Evolutionary conservation across 2,329 filamentous ascomycete genomes (phyloP).

Genomic region (Plectosphaerella plurivora): DNA sequence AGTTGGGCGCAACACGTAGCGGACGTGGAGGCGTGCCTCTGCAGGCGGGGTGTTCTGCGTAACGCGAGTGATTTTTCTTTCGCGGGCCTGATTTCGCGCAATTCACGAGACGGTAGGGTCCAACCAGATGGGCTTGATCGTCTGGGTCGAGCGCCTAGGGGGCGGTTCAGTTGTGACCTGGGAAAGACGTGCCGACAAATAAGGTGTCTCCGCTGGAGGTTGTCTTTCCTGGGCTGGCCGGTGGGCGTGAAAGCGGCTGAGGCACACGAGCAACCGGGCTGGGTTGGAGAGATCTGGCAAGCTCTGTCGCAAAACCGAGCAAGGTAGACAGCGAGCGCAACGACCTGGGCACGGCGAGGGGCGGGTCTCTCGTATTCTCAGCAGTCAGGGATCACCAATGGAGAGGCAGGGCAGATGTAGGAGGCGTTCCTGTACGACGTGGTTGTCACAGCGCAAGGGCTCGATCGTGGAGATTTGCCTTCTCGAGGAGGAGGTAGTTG

Average conservation of each 20-base stretch:
- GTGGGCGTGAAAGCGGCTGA: neutral
- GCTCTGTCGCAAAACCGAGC: constrained; percentile 1
- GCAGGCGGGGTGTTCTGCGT: neutral
- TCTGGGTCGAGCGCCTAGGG: neutral
- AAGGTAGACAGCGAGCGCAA: too few species aligned
- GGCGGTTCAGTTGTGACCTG: neutral
- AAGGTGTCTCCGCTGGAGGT: neutral
- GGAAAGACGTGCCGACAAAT: neutral
- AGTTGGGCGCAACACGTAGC: neutral
- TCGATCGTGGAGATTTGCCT: constrained; percentile 13
- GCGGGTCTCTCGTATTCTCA: constrained; percentile 25
- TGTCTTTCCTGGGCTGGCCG: neutral
- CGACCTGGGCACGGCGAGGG: too few species aligned
- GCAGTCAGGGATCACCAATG: constrained; percentile 24
- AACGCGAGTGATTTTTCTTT: neutral
- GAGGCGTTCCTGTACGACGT: constrained; percentile 27
- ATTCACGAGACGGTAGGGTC: neutral
- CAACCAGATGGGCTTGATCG: neutral
- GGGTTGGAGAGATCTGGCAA: neutral
- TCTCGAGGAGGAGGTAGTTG: constrained; percentile 11
- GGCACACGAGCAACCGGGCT: neutral
- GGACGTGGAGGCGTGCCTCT: neutral
- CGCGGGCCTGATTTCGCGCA: neutral
- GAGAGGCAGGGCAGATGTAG: constrained; percentile 21
- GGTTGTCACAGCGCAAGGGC: constrained; percentile 10